Conservation (phyloP, 2,329 filamentous ascomycete genomes). For the Sarocladium strictum region DNA sequence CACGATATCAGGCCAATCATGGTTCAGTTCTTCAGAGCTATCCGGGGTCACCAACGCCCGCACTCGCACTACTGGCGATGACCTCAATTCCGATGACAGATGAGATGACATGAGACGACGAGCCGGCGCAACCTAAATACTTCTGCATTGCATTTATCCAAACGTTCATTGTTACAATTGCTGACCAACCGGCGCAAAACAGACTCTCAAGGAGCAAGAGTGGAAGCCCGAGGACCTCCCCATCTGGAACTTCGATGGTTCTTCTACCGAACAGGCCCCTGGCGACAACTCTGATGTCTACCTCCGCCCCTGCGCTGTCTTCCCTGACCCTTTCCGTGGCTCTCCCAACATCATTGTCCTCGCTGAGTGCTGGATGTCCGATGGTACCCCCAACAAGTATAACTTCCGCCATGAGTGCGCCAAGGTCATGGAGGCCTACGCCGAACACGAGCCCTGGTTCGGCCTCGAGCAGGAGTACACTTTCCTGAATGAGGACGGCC, state of each 20-base stretch:
- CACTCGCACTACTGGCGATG: background rate
- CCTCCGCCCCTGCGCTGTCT: slow-evolving; percentile 84
- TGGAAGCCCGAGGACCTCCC: slow-evolving; percentile 48
- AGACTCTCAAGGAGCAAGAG: slow-evolving; percentile 46
- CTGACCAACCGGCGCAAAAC: slow-evolving; percentile 14
- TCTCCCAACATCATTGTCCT: slow-evolving; percentile 92
- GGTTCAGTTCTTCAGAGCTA: background rate
- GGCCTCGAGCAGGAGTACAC: slow-evolving; percentile 97
- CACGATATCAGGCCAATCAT: slow-evolving; percentile 1
- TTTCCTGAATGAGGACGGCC: slow-evolving; percentile 67
- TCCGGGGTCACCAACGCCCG: background rate
- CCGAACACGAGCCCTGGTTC: slow-evolving; percentile 86
- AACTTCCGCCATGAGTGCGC: slow-evolving; percentile 92
- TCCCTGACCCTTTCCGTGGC: slow-evolving; percentile 84
- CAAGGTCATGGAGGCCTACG: slow-evolving; percentile 84
- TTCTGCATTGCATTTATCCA: background rate
- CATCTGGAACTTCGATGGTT: slow-evolving; percentile 61
- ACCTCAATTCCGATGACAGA: slow-evolving; percentile 2
- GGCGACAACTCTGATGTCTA: slow-evolving; percentile 97
- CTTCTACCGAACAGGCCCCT: slow-evolving; percentile 84
- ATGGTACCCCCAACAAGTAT: slow-evolving; percentile 95
- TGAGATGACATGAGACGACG: slow-evolving; percentile 1
- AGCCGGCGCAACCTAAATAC: background rate
- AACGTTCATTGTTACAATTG: background rate
- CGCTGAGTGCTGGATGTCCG: slow-evolving; percentile 87